A percentile compares a stretch with the other conserved stretches of the same genome.
Conservation (phyloP, 2,329 filamentous ascomycete genomes). For the Fusarium sp. region DNA sequence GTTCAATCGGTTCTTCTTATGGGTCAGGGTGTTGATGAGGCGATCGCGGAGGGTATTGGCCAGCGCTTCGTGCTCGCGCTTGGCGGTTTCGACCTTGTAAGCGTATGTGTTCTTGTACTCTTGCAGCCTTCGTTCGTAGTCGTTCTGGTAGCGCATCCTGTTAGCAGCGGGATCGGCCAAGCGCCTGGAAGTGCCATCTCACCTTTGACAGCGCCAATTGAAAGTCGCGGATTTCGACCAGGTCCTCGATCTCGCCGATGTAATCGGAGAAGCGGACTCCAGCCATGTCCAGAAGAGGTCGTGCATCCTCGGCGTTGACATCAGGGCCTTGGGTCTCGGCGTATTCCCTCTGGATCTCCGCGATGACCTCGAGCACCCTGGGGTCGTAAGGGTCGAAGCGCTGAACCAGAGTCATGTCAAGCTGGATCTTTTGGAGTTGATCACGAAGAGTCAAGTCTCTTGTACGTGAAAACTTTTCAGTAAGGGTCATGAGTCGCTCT, state of each 20-base stretch:
- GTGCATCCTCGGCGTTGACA: slow-evolving; percentile 54
- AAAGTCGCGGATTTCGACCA: slow-evolving; percentile 87
- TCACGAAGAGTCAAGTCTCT: slow-evolving; percentile 87
- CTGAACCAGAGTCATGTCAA: slow-evolving; percentile 87
- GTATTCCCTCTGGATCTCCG: slow-evolving; percentile 68
- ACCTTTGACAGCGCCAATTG: slow-evolving; percentile 86
- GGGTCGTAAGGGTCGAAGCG: slow-evolving; percentile 84
- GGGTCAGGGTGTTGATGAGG: slow-evolving; percentile 72
- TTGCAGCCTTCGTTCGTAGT: slow-evolving; percentile 70
- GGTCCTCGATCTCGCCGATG: slow-evolving; percentile 85
- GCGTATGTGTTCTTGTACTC: slow-evolving; percentile 69
- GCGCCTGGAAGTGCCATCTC: slow-evolving; percentile 47
- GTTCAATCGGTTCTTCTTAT: slow-evolving; percentile 72
- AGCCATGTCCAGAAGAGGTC: slow-evolving; percentile 76
- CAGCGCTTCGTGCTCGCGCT: slow-evolving; percentile 69
- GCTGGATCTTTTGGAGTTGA: slow-evolving; percentile 90
- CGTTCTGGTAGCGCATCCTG: slow-evolving; percentile 56
- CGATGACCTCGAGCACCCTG: slow-evolving; percentile 77
- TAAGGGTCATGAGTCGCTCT: slow-evolving; percentile 81
- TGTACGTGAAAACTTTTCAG: slow-evolving; percentile 81
- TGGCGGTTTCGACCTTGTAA: slow-evolving; percentile 72
- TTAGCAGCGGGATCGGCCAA: slow-evolving; percentile 24
- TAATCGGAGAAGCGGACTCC: slow-evolving; percentile 89
- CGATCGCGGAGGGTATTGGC: slow-evolving; percentile 71
- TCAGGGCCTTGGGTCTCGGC: slow-evolving; percentile 56